Evolutionary conservation across 139 green algal genomes (phyloP).

Genomic region (Tetradesmus obliquus): DNA sequence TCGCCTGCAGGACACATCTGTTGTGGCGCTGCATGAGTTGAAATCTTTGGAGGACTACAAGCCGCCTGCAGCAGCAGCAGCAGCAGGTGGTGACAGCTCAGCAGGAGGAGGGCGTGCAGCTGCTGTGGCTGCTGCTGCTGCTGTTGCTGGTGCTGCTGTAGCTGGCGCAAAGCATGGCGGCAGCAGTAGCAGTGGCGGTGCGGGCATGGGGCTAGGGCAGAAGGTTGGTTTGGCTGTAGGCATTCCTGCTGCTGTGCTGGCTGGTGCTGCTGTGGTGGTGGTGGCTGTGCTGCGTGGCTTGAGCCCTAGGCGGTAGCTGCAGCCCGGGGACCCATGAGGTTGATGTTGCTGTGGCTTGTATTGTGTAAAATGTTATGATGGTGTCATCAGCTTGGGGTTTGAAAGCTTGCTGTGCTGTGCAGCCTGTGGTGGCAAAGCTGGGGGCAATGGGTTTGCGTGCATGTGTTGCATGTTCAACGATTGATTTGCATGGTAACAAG

Average conservation of each 20-base stretch:
- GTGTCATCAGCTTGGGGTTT: too few species aligned
- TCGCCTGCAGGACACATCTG: neutral
- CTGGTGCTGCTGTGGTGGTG: neutral
- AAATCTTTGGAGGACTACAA: neutral
- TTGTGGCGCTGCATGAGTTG: slow-evolving; percentile 27
- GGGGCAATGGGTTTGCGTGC: too few species aligned
- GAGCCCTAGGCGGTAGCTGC: neutral
- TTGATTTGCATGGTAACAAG: too few species aligned
- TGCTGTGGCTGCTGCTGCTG: neutral
- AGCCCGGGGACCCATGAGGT: too few species aligned
- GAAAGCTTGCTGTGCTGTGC: too few species aligned
- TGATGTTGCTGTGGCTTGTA: too few species aligned
- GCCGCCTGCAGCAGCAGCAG: neutral
- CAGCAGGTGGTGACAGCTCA: neutral
- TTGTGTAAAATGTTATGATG: too few species aligned
- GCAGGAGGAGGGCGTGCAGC: neutral
- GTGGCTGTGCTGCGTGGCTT: neutral
- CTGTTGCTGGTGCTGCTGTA: neutral
- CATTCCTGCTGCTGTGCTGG: neutral
- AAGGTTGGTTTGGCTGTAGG: slow-evolving; percentile 11
- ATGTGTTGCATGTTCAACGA: too few species aligned
- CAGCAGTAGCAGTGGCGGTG: neutral
- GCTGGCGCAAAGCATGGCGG: neutral
- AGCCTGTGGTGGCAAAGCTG: too few species aligned
- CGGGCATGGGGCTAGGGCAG: neutral